Evolutionary conservation across 2,329 filamentous ascomycete species (phyloP), one percentile per base, ranked within the genome.

Genomic region (Penicillium sp.): DNA sequence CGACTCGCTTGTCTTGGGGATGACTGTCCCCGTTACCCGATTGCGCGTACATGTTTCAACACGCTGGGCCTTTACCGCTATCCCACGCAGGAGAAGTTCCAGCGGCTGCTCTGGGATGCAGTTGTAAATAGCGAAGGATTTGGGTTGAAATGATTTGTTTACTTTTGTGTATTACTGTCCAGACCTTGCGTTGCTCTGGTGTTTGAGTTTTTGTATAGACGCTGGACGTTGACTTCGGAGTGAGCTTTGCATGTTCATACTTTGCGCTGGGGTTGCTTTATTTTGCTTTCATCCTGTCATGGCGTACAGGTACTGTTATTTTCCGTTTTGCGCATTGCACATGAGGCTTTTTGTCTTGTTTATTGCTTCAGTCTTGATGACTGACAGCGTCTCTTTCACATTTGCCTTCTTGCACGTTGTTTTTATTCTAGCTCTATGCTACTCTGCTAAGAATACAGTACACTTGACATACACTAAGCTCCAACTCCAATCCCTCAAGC

Each of bases 51-150:
- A 8, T 97, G 92, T 73, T 97, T 97, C 76, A 96, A 96, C 71
- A 85, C 87, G 72, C 70, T 97, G 61, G 87, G 88, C 5, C 76
- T 97, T 56, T 93, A 88, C 76, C 82, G 85, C 45, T 96, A 93
- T 73, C 71, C 75, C 36, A 85, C 83, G 4, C 84, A 81, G 64
- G 81, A 86, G 69, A 87, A 84, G 63, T 72, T 96, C 58, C 88
- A 91, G 72, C 76, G 74, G 50, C 86, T 87, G 78, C 77, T 97
- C 33, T 96, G 92, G 91, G 84, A 85, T 60, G 92, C 92, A 4
- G 91, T 96, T n/a, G 80, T 85, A 62, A 91, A 92, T 74, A 95
- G 92, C 68, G 91, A 96, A 72, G 92, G 92, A 3, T 97, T 97
- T 81, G 92, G 92, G 33, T 80, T 97, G 72, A 94, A 92, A 60